phyloP scores from a whole-genome alignment of 2,329 filamentous ascomycete genomes.

The Blastomyces emzantsi region DNA sequence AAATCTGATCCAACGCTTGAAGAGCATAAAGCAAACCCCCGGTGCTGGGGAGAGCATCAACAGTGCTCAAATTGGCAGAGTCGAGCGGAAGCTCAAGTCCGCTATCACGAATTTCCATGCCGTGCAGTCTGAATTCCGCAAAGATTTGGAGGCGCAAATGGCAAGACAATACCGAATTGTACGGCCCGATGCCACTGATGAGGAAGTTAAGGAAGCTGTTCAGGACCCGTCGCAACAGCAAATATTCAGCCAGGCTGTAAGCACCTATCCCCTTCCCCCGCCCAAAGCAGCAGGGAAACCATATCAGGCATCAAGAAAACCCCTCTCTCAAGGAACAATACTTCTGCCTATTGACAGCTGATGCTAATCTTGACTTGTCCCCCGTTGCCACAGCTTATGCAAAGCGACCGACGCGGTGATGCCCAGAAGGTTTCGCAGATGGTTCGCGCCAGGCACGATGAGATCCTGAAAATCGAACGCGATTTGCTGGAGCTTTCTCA shows the following conservation, averaged over 20 bases:
- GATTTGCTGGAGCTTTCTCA: slow-evolving; percentile 81
- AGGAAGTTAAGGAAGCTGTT: slow-evolving; percentile 68
- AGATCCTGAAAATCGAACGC: slow-evolving; percentile 83
- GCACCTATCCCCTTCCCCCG: slow-evolving; percentile 14
- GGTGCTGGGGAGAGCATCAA: slow-evolving; percentile 67
- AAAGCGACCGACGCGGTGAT: slow-evolving; percentile 70
- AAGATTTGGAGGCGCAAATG: slow-evolving; percentile 72
- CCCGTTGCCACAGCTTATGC: slow-evolving; percentile 50
- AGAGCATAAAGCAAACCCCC: slow-evolving; percentile 70
- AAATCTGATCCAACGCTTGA: slow-evolving; percentile 67
- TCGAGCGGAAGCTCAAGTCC: slow-evolving; percentile 69
- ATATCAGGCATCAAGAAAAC: neutral
- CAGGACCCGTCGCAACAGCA: slow-evolving; percentile 61
- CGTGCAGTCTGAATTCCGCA: slow-evolving; percentile 69
- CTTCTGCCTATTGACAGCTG: neutral
- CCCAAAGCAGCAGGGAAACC: neutral
- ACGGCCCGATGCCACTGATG: slow-evolving; percentile 66
- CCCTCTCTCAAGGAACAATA: neutral
- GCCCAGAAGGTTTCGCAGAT: slow-evolving; percentile 69
- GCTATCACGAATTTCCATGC: slow-evolving; percentile 76
- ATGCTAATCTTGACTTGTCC: slow-evolving; percentile 5
- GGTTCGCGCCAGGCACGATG: slow-evolving; percentile 73
- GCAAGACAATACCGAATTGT: slow-evolving; percentile 87
- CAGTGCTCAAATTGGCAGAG: slow-evolving; percentile 67
- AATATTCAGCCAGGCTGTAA: slow-evolving; percentile 72